Evolutionary conservation across 2,329 filamentous ascomycete species (phyloP), one percentile per base, ranked within the genome.

Genomic region (Chalara sp.): DNA sequence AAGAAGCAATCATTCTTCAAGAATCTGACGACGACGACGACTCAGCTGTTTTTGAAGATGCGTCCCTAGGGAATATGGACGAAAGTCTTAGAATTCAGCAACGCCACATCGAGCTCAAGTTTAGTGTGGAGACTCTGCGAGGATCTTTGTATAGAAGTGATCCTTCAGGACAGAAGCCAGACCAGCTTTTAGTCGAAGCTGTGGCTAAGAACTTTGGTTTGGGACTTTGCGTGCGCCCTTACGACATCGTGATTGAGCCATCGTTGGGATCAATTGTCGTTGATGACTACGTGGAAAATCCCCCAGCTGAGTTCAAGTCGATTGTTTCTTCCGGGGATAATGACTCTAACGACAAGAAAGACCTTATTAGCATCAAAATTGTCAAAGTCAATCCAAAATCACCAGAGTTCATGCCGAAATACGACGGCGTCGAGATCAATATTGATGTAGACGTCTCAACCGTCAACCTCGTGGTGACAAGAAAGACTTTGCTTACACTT

Each of bases 31-130:
- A 85, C 29, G 78, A 85, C 21, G 76, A 84, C 33, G 72, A 81
- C 6, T 79, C 84, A 1, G 80, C 83, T 33, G 71, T 76, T 32
- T 87, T 86, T 53, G 79, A 88, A 61, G 82, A 91, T 54, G 79
- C 84, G 3, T 72, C 76, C 21, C 79, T 86, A 52, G 78, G 77
- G 6, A 73, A 68, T 35, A 69, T 70, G 6, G 74, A 72, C 12
- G 73, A 81, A 44, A 76, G 82, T 35, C 73, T 87, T 30, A 88
- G 87, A 62, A 74, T 93, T 44, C 88, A 95, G 61, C 91, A 96
- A 61, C 86, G 88, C 43, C 92, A 86, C 56, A 97, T 99, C 59
- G 90, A 99, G 66, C 89, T 99, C 72, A 95, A 91, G 58, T 99
- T 99, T 68, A 90, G 89, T 6, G 93, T 99, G 35, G 93, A 96